These are phyloP conservation scores for Marchantia paleacea DNA, from an alignment of 225 moss, liverwort and hornwort species.

Conservation along the genomic window DNA sequence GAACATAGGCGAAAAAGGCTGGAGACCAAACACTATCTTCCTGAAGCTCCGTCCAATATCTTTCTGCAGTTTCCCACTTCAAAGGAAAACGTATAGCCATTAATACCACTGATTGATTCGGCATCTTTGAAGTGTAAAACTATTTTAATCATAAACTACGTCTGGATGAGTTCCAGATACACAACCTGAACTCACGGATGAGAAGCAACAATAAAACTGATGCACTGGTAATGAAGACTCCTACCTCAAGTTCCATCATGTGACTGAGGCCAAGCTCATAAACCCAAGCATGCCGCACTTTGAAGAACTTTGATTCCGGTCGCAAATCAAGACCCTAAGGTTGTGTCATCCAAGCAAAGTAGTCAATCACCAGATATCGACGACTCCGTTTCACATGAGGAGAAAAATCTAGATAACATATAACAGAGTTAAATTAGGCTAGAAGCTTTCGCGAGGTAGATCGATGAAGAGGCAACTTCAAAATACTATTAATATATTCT, in stretches of 20 bases:
- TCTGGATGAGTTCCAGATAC: not conserved
- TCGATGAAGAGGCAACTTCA: not conserved
- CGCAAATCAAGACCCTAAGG: constrained; percentile 63
- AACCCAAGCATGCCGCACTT: constrained; percentile 91
- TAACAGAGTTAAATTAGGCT: not conserved
- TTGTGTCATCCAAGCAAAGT: not conserved
- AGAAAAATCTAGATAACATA: not conserved
- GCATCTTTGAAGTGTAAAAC: not conserved
- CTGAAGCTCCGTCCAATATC: constrained; percentile 89
- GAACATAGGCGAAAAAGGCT: constrained; percentile 85
- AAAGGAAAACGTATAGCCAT: not conserved
- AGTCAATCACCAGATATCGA: not conserved
- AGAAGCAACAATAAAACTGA: not conserved
- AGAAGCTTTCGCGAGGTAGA: not conserved
- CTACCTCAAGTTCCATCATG: constrained; percentile 94
- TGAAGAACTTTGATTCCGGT: constrained; percentile 89
- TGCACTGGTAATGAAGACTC: not conserved
- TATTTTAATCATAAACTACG: not conserved
- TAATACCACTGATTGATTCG: not conserved
- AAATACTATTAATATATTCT: no score
- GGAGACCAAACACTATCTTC: constrained; percentile 87
- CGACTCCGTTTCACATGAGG: not conserved
- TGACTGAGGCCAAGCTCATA: constrained; percentile 88
- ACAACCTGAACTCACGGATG: not conserved
- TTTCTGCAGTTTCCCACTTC: constrained; percentile 84